These are phyloP conservation scores for Hypomontagnella submonticulosa DNA, from an alignment of 495 filamentous ascomycete genomes.

Conservation along the genomic window DNA sequence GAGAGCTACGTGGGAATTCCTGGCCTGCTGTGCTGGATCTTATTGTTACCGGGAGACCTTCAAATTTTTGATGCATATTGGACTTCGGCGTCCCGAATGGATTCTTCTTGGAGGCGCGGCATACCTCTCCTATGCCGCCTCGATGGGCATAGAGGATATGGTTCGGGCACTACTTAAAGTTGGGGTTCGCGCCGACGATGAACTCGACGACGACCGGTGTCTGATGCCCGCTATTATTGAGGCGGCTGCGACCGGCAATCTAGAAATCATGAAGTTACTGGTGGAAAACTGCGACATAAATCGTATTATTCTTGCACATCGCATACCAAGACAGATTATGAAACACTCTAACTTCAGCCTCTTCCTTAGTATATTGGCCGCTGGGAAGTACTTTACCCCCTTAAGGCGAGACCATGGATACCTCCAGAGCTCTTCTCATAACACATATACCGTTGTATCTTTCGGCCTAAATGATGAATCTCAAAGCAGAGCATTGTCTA, in stretches of 20 bases:
- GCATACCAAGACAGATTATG: not conserved
- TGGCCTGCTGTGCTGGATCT: not conserved
- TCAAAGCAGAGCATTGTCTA: conserved; percentile 5
- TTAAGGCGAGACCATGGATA: conserved; percentile 18
- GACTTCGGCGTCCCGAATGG: conserved; percentile 8
- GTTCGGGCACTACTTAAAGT: conserved; percentile 14
- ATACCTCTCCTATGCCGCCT: conserved; percentile 18
- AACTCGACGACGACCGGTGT: not conserved
- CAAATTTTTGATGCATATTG: conserved; percentile 10
- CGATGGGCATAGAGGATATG: conserved; percentile 13
- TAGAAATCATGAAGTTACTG: conserved; percentile 17
- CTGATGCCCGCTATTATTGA: conserved; percentile 15
- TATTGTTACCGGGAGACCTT: conserved; percentile 19
- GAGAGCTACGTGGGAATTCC: conserved; percentile 15
- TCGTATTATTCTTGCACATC: conserved; percentile 5
- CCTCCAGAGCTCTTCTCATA: not conserved
- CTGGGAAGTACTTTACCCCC: not conserved
- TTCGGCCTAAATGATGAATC: conserved; percentile 5
- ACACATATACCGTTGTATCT: not conserved
- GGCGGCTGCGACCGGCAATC: conserved; percentile 19
- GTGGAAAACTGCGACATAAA: conserved; percentile 20
- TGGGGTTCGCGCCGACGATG: conserved; percentile 23
- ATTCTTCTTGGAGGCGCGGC: conserved; percentile 1
- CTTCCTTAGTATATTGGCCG: not conserved
- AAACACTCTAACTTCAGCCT: not conserved